Base-by-base conservation (phyloP, 2,329 filamentous ascomycete species). In the Dactylellina drechsleri region DNA sequence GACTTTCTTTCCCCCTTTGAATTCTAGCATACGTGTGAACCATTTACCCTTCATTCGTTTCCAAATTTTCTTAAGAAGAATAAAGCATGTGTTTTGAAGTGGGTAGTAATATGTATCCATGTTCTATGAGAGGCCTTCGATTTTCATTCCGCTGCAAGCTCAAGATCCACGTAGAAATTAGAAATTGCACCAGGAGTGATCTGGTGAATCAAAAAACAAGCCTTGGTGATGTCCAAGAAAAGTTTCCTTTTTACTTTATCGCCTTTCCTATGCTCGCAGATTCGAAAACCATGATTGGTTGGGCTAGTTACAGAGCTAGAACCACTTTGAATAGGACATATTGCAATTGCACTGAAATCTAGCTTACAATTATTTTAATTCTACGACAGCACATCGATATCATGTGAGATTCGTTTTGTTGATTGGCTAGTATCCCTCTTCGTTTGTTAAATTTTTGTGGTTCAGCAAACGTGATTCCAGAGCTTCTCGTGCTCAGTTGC, bases 81-180 rank as follows among this genome's bases (percentile, higher is more conserved):
- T 62, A 62, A 62, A 36, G 31, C 20, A 31, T 20, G 40, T 50
- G 7, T 62, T 10, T 52, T n/a, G n/a, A 62, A n/a, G 43, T 47
- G 49, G 49, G 58, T 62, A 45, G 43, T 58, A 10, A 26, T 36
- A 26, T 36, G 36, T 10, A 16, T 20, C n/a, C 18, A 28, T 58
- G 18, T 58, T 58, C 20, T 58, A 45, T 58, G 4, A 12, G 31
- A 36, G 31, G 31, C 31, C 10, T 36, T 36, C 6, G 31, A 36
- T 36, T 36, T 5, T 7, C 10, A 36, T 36, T 36, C 31, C 31
- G 31, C 31, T 36, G 6, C 12, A 23, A 45, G 10, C 31, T 26
- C 6, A 40, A 36, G 54, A 28, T 58, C 12, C 54, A 43, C n/a
- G 53, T 58, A 58, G 18, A 58, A 41, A 26, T 58, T 43, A 45